Evolutionary conservation across 176 grass and related monocot genomes (phyloP), one percentile per base, ranked within the genome.

Genomic region (Saccharum spontaneum): DNA sequence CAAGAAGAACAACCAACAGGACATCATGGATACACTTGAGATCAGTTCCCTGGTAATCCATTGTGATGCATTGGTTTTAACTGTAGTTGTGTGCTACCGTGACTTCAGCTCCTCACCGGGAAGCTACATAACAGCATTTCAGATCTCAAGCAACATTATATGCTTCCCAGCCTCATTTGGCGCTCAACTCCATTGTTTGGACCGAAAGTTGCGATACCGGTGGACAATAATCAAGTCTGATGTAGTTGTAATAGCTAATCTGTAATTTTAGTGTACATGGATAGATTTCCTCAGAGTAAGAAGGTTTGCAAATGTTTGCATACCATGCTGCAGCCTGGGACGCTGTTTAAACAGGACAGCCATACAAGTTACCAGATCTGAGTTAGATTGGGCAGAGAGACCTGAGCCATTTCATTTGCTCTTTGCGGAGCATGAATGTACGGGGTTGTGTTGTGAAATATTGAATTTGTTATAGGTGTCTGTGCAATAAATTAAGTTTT

Each of bases 251-350:
- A 71, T 45, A 75, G 84, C 41, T 89, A 46, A 89, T 70, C 63
- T 84, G 68, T 89, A 84, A 89, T 57, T 45, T 68, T 80, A 92
- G 73, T 88, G 90, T 91, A 88, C 86, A 91, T 88, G 86, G 18
- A 55, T 88, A 91, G 79, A 45, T 85, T 89, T 68, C 54, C 28
- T 57, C 79, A 36, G 78, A 86, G 45, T 57, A 79, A 54, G 18
- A 62, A 80, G 49, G 40, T 66, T 79, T 86, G 50, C 66, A 67
- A 15, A 79, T 83, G 38, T 80, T 48, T 89, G 55, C 83, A 86
- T 79, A 87, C 69, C 40, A 16, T 75, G 49, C 4, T 6, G 43
- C 52, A 36, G 36, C 16, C 3, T 74, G 78, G 67, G 44, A 41
- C 8, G 48, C 80, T 79, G 69, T 68, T 50, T 87, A 82, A 61